Percentiles rank a stretch among this genome's conserved stretches.
These are phyloP conservation scores for Coniochaeta prunicola DNA, from an alignment of 2,329 filamentous ascomycete species.

Conservation along the genomic window DNA sequence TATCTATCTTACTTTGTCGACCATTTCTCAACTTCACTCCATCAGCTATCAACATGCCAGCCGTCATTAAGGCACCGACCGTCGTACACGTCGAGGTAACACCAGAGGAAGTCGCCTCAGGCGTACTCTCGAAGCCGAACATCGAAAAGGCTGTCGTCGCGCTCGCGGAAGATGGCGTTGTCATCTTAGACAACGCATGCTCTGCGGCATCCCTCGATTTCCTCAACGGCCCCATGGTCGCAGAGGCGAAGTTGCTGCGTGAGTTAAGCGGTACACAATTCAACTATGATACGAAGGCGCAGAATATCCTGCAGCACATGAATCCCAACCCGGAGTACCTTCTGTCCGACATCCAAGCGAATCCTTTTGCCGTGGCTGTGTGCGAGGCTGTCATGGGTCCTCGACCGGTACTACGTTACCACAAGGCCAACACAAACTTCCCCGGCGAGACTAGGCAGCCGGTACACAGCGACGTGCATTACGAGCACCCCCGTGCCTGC, in stretches of 20 bases:
- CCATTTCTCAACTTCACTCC: neutral
- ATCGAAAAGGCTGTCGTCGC: neutral
- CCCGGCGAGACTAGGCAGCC: slow-evolving; percentile 28
- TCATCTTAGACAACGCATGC: neutral
- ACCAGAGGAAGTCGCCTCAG: neutral
- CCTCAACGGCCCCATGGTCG: slow-evolving; percentile 4
- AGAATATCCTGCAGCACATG: slow-evolving; percentile 13
- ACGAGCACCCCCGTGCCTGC: slow-evolving; percentile 43
- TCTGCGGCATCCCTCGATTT: slow-evolving; percentile 2
- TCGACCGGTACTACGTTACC: slow-evolving; percentile 9
- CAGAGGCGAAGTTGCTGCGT: slow-evolving; percentile 8
- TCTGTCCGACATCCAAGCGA: slow-evolving; percentile 4
- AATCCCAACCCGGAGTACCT: slow-evolving; percentile 7
- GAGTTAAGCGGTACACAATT: slow-evolving; percentile 7
- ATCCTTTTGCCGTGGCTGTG: slow-evolving; percentile 7
- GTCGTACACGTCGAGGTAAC: neutral
- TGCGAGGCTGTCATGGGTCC: slow-evolving; percentile 7
- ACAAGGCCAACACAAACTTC: slow-evolving; percentile 11
- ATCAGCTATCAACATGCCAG: neutral
- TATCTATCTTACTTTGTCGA: neutral
- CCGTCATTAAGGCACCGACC: neutral
- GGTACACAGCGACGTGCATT: slow-evolving; percentile 54
- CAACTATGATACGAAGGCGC: slow-evolving; percentile 9
- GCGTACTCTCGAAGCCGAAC: neutral
- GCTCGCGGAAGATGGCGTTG: neutral